Evolutionary conservation across 768 basidiomycete species (phyloP), one percentile per base, ranked within the genome.

Genomic region (Podaxis sp.): DNA sequence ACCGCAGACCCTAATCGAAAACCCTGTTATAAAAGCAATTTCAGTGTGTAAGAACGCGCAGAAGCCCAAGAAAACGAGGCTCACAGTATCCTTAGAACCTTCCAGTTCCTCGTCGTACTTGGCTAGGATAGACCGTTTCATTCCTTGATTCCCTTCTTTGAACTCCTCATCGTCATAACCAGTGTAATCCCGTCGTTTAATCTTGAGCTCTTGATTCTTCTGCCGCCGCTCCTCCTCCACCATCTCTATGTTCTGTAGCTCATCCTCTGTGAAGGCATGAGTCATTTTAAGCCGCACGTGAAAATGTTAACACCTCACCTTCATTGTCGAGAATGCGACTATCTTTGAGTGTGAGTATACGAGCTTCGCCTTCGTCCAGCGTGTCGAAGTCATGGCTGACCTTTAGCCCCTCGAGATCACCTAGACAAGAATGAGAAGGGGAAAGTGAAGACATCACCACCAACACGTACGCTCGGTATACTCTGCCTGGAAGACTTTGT

Each of bases 141-240:
- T 80, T n/a, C 91, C 92, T 55, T 82, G 86, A 50, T 78, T 82
- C 23, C 87, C 90, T 23, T 84, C 83, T 2, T 72, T 78, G 65
- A 98, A 98, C 69, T 98, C 97, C 4, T 96, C 95, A 67, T 98
- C 96, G 67, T 99, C 95, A 70, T 92, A 96, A 14, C 95, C 95
- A 0, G 93, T 95, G 69, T 98, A 98, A 69, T 91, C 90, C 25
- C 84, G 85, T 60, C 83, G 87, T 77, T 96, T 94, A 48, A 89
- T 93, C 75, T 97, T 96, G 52, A 91, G 75, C 47, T 95, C 91
- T 53, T 86, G 77, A 37, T 88, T 87, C 74, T 93, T 89, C 68
- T 91, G 84, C 14, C 82, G 83, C 21, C 84, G 84, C 65, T 95
- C 94, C 54, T 84, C 86, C 70, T 97, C 95, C 0, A 93, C 94